Evolutionary conservation across 2,329 filamentous ascomycete genomes (phyloP).

Genomic region (Fusarium anthophilum): DNA sequence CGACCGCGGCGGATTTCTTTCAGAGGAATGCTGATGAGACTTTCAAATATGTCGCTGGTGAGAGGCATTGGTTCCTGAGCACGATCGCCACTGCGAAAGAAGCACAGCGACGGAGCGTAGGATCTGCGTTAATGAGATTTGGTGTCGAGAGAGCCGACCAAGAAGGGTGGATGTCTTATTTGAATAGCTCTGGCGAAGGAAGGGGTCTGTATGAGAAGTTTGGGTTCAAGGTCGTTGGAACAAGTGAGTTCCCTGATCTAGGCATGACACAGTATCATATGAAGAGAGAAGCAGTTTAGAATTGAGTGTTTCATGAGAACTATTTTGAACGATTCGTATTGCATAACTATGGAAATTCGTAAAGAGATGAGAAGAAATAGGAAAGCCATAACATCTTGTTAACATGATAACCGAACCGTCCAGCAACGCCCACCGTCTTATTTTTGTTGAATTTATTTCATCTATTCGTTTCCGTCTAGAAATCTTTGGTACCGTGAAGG

Average conservation of each 20-base stretch:
- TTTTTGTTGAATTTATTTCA: conserved; percentile 14
- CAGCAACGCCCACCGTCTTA: conserved; percentile 35
- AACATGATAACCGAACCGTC: conserved; percentile 19
- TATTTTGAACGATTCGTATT: conserved; percentile 20
- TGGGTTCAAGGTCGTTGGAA: conserved; percentile 42
- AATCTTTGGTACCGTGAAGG: background rate
- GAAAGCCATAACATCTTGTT: conserved; percentile 25
- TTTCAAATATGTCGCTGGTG: conserved; percentile 38
- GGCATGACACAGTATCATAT: conserved; percentile 45
- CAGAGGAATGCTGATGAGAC: conserved; percentile 41
- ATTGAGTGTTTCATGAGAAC: background rate
- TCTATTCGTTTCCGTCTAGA: conserved; percentile 30
- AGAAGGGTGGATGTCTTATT: conserved; percentile 42
- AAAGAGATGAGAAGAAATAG: conserved; percentile 25
- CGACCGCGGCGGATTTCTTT: conserved; percentile 54
- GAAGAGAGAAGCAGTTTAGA: conserved; percentile 35
- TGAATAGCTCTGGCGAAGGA: conserved; percentile 43
- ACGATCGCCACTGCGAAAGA: conserved; percentile 46
- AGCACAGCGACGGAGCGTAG: conserved; percentile 47
- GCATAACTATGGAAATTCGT: conserved; percentile 24
- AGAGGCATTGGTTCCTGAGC: conserved; percentile 48
- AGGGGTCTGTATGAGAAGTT: conserved; percentile 43
- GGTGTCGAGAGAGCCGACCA: conserved; percentile 45
- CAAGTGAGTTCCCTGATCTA: conserved; percentile 31
- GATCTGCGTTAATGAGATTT: conserved; percentile 45